Evolutionary conservation across 73 alveolate genomes (phyloP).

Genomic region (Diophrys appendiculata): DNA sequence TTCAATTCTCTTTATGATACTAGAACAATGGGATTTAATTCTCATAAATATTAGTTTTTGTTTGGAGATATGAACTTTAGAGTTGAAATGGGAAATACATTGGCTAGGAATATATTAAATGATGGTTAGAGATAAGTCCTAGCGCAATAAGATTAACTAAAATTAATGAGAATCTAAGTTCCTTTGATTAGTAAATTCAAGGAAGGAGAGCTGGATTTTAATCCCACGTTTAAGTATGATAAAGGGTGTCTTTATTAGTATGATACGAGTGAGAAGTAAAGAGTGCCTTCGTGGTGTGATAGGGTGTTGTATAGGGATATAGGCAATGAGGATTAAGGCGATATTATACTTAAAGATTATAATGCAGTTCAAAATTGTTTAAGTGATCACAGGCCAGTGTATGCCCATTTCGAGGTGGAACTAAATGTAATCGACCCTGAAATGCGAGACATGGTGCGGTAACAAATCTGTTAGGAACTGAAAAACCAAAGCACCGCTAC

Average conservation of each 20-base stretch:
- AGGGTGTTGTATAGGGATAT: background rate
- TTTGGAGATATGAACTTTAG: background rate
- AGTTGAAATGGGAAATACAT: background rate
- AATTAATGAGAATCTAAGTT: background rate
- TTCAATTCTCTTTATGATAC: no score
- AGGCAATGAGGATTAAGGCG: background rate
- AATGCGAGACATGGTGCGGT: no score
- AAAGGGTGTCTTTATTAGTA: background rate
- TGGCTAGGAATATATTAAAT: no score
- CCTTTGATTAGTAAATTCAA: background rate
- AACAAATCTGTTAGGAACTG: no score
- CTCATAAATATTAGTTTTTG: background rate
- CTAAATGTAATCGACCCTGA: no score
- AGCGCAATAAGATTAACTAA: background rate
- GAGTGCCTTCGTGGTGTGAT: conserved; percentile 1
- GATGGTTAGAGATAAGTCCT: no score
- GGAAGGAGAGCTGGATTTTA: background rate
- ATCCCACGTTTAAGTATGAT: background rate
- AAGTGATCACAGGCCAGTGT: background rate
- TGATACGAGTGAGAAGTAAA: background rate
- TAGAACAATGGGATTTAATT: no score
- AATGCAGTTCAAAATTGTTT: background rate
- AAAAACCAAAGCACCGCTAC: no score
- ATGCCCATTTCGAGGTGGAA: no score
- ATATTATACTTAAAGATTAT: background rate